Evolutionary conservation across 208 protist genomes (phyloP), one percentile per base, ranked within the genome.

Genomic region (Acanthamoeba sp.): DNA sequence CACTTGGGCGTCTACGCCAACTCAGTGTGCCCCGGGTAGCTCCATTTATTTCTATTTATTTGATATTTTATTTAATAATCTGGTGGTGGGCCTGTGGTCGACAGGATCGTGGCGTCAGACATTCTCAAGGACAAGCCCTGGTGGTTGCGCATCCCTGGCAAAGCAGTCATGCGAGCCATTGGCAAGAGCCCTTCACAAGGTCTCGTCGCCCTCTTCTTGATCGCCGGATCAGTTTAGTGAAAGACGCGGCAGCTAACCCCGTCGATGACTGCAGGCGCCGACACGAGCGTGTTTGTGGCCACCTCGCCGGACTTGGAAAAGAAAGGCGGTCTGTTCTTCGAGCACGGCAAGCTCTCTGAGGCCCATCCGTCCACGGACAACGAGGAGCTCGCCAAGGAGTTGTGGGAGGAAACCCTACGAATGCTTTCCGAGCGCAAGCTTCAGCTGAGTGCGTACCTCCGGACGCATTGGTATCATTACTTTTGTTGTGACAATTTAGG

Each of bases 271-370:
- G 6, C 50, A 87, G 78, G 48, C 9, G 78, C 78, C 29, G 78
- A 87, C n/a, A 87, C 78, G 7, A 62, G 40, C 42, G 78, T 87
- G 20, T 62, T 42, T 36, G 78, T 87, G 40, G 78, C 78, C 42
- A 59, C 50, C 20, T n/a, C 78, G 27, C 48, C 27, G 4, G 48
- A 87, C 6, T 45, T 87, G 9, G n/a, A 87, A 12, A 38, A 38
- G 78, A 87, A 62, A 85, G 76, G 78, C 12, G 78, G 78, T 4
- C 27, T 62, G 16, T 87, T 62, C 78, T 87, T 87, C 32, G 78
- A 87, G 45, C 50, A 87, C 78, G 50, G 50, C 48, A 87, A 87
- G 24, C 48, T 62, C 4, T 62, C 48, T 24, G 78, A 87, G 45
- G 40, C 78, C 12, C 78, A 87, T 32, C 78, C 78, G 27, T 18